Conservation (phyloP, 345 rosid genomes). For the Laguncularia racemosa region DNA sequence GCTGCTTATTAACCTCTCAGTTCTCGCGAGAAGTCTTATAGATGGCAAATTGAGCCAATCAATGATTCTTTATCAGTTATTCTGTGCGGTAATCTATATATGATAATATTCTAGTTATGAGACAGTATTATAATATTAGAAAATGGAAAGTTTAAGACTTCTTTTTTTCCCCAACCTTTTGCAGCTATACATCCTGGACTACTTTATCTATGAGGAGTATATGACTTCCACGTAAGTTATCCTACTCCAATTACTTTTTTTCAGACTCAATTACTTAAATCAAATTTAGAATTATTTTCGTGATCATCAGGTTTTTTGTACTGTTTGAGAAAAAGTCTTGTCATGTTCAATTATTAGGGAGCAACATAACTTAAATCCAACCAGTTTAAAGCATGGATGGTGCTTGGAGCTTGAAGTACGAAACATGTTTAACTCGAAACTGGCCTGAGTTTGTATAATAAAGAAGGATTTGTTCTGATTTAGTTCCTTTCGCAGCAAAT, state of each 20-base stretch:
- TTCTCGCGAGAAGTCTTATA: constrained; percentile 62
- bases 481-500: no score
- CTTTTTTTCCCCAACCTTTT: constrained; percentile 12
- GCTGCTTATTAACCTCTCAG: constrained; percentile 82
- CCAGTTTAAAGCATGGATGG: no score
- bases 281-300: no score
- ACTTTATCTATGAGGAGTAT: constrained; percentile 78
- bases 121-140: constrained; percentile 8
- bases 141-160: background rate
- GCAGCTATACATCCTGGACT: constrained; percentile 77
- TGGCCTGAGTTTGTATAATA: no score
- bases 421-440: no score
- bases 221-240: constrained; percentile 90
- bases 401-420: no score
- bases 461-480: no score
- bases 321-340: no score
- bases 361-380: no score
- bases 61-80: constrained; percentile 80
- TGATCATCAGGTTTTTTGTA: no score
- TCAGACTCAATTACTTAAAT: no score
- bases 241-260: constrained; percentile 3
- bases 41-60: constrained; percentile 46
- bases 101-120: constrained; percentile 1
- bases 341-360: no score
- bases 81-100: constrained; percentile 53